Conservation (phyloP, 371 early-diverging fungal species). For the Apophysomyces variabilis region DNA sequence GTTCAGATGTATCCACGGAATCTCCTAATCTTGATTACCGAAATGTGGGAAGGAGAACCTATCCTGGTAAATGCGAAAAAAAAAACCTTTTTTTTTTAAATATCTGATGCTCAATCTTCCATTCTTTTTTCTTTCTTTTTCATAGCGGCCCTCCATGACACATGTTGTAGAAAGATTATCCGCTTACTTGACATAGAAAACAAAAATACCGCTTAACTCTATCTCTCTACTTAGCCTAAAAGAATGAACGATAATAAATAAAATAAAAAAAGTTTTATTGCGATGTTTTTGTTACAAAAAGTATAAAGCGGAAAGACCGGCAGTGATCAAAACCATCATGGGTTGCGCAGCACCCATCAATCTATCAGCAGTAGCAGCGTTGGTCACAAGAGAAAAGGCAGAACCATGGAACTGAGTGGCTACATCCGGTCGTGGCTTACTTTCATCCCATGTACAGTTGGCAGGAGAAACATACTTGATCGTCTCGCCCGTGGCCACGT, state of each 20-base stretch:
- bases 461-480: conserved; percentile 45
- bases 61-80: conserved; percentile 36
- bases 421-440: conserved; percentile 51
- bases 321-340: not conserved
- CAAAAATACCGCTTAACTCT: not conserved
- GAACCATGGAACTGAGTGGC: conserved; percentile 50
- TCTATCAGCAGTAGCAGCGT: not conserved
- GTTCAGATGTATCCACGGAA: conserved; percentile 59
- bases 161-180: conserved; percentile 30
- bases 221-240: not conserved
- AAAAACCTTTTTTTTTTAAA: too few species aligned
- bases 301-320: not conserved
- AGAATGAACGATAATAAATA: not conserved
- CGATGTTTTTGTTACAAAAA: not conserved
- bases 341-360: not conserved
- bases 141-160: conserved; percentile 31
- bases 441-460: conserved; percentile 63
- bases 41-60: conserved; percentile 78
- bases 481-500: conserved; percentile 60
- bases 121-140: not conserved
- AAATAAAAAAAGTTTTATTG: not conserved
- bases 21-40: conserved; percentile 65
- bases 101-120: not conserved
- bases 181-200: conserved; percentile 22
- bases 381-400: conserved; percentile 16